Conservation (phyloP, 352 stramenopile species). For the Pilasporangium apinafurcum region DNA sequence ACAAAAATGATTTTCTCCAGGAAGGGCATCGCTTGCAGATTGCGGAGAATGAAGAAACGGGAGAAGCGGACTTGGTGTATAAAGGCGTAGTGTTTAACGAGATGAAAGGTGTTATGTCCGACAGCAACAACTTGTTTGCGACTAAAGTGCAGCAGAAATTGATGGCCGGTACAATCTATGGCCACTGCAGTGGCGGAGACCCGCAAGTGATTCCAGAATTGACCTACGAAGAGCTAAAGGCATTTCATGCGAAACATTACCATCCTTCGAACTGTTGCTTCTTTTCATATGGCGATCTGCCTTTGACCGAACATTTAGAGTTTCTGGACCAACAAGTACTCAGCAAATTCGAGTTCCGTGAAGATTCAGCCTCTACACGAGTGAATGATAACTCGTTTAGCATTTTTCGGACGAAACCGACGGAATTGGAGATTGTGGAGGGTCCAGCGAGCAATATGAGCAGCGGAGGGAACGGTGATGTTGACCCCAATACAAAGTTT, state of each 20-base stretch:
- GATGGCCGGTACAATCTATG: constrained; percentile 86
- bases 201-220: constrained; percentile 64
- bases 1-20: constrained; percentile 67
- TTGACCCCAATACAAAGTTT: constrained; percentile 75
- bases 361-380: constrained; percentile 34
- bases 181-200: constrained; percentile 76
- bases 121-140: constrained; percentile 90
- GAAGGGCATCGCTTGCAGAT: constrained; percentile 77
- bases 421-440: constrained; percentile 31
- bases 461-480: constrained; percentile 11
- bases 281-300: constrained; percentile 87
- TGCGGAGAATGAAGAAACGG: constrained; percentile 17
- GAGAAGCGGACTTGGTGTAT: constrained; percentile 43
- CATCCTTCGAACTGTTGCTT: constrained; percentile 88
- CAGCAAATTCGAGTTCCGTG: constrained; percentile 51
- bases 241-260: constrained; percentile 83
- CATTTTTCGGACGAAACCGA: constrained; percentile 10
- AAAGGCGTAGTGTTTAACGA: constrained; percentile 99
- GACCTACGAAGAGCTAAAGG: constrained; percentile 67
- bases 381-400: constrained; percentile 40
- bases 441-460: constrained; percentile 63
- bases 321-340: constrained; percentile 73
- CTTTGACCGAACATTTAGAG: constrained; percentile 64
- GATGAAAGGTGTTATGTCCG: constrained; percentile 98
- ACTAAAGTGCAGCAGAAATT: constrained; percentile 89